These are phyloP conservation scores for Gastrolobium bilobum DNA, from an alignment of 306 rosid species.

Conservation along the genomic window DNA sequence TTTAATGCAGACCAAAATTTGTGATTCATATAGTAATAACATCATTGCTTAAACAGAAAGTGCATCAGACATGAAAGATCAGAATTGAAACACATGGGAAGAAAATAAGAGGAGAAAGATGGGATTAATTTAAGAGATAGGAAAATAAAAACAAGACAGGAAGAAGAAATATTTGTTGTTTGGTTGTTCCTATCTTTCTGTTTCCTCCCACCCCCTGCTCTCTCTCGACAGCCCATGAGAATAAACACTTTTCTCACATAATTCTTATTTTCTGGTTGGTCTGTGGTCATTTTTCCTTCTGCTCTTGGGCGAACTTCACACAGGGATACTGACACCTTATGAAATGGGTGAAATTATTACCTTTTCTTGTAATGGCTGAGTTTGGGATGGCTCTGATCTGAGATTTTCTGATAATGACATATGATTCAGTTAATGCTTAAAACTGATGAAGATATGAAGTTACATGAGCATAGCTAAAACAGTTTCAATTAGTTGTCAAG, in stretches of 20 bases:
- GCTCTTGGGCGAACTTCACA: conserved; percentile 3
- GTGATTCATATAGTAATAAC: neutral
- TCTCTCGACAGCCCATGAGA: too few relatives aligned
- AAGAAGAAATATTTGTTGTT: too few relatives aligned
- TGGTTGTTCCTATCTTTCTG: too few relatives aligned
- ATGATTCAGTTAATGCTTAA: conserved; percentile 3
- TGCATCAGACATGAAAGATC: too few relatives aligned
- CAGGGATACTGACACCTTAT: neutral
- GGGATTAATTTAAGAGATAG: too few relatives aligned
- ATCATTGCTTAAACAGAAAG: too few relatives aligned
- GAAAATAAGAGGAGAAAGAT: too few relatives aligned
- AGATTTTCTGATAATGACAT: neutral
- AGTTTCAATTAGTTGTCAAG: neutral
- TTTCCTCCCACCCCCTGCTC: too few relatives aligned
- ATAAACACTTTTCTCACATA: neutral
- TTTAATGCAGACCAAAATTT: neutral
- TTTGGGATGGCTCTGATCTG: conserved; percentile 3
- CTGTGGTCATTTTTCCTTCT: conserved; percentile 11
- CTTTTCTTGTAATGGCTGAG: neutral
- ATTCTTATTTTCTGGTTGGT: neutral
- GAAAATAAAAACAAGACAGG: too few relatives aligned
- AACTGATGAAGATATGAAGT: neutral
- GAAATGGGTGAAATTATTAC: neutral
- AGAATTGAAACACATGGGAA: too few relatives aligned
- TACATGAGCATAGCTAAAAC: neutral